phyloP scores from a whole-genome alignment of 2,329 filamentous ascomycete genomes.

The Fusarium sp. region DNA sequence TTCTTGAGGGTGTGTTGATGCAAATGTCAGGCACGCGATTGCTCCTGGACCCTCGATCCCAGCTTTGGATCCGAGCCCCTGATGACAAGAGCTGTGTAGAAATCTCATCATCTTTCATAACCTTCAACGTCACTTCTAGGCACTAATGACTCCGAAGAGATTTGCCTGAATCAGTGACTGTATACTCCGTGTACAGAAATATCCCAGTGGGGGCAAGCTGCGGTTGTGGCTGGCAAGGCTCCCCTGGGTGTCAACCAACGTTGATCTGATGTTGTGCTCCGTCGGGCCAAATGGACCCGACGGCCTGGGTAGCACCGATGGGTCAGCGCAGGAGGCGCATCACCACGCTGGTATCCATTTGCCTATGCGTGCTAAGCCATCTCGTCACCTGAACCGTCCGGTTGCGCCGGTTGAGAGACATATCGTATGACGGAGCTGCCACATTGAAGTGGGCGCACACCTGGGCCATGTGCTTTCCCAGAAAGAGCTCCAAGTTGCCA shows the following conservation, averaged over 20 bases:
- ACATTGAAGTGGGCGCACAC: not conserved
- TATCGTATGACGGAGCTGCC: slow-evolving; percentile 13
- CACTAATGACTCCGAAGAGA: not conserved
- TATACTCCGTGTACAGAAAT: not conserved
- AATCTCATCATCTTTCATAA: not conserved
- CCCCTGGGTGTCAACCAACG: not conserved
- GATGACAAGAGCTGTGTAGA: not conserved
- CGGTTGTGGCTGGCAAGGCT: slow-evolving; percentile 12
- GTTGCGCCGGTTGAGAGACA: slow-evolving; percentile 1
- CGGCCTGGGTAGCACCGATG: not conserved
- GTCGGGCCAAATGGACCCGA: slow-evolving; percentile 1
- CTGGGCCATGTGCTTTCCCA: not conserved
- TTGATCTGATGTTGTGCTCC: slow-evolving; percentile 1
- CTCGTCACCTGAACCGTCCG: not conserved
- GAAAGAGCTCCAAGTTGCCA: not conserved
- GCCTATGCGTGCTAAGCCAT: not conserved
- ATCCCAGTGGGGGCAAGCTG: not conserved
- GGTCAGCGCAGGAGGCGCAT: not conserved
- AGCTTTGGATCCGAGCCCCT: not conserved
- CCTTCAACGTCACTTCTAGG: not conserved
- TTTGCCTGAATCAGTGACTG: not conserved
- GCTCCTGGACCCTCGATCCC: not conserved
- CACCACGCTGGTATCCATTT: not conserved
- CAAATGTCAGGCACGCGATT: not conserved
- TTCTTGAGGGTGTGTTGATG: not conserved